A percentile compares a stretch with the other conserved stretches of the same genome.
phyloP scores from a whole-genome alignment of 2,329 filamentous ascomycete species.

The Aspergillus brasiliensis region DNA sequence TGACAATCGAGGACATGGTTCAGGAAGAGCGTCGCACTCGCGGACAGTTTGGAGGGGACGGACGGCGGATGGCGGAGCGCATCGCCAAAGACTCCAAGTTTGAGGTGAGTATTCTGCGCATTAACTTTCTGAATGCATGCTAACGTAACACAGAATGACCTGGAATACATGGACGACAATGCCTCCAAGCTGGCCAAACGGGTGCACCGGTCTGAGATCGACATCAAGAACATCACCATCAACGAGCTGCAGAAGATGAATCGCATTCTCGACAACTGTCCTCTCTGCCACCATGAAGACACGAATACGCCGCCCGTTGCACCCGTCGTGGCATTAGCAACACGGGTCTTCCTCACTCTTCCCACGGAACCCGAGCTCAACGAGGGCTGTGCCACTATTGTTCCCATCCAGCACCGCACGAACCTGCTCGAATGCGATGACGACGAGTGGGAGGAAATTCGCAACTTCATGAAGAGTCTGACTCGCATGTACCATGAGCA shows the following conservation, averaged over 20 bases:
- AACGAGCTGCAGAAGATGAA: conserved; percentile 88
- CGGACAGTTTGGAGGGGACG: conserved; percentile 76
- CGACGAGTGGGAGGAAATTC: conserved; percentile 98
- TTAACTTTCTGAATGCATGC: conserved; percentile 2
- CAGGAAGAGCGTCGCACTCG: conserved; percentile 87
- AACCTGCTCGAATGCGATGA: conserved; percentile 98
- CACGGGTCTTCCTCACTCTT: conserved; percentile 82
- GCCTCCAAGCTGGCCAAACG: conserved; percentile 83
- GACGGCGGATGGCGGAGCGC: conserved; percentile 79
- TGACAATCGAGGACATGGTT: conserved; percentile 96
- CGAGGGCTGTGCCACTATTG: conserved; percentile 81
- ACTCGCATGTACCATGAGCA: conserved; percentile 94
- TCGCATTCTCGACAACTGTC: conserved; percentile 80
- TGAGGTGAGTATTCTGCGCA: conserved; percentile 53
- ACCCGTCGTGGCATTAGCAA: conserved; percentile 82
- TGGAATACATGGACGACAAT: conserved; percentile 98
- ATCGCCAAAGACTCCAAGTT: conserved; percentile 94
- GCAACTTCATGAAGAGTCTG: conserved; percentile 98
- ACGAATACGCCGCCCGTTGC: conserved; percentile 74
- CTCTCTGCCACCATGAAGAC: conserved; percentile 91
- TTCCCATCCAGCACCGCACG: conserved; percentile 79
- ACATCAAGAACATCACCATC: conserved; percentile 84
- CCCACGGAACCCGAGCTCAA: conserved; percentile 86
- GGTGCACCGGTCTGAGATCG: conserved; percentile 83
- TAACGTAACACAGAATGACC: conserved; percentile 61